Evolutionary conservation across 345 rosid species (phyloP).

Genomic region (Cardiospermum halicacabum): DNA sequence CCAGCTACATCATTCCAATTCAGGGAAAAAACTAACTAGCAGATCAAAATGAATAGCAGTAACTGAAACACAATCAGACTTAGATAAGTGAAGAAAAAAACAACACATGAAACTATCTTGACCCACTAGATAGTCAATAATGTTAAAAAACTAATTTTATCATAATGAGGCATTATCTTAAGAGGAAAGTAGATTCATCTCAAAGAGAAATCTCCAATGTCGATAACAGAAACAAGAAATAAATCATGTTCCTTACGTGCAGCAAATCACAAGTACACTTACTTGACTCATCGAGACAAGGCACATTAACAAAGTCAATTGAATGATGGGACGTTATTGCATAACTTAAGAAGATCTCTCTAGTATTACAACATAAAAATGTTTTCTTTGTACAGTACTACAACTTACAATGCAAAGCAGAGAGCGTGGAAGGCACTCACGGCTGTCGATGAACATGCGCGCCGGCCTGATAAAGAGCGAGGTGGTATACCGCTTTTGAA

Average conservation of each 20-base stretch:
- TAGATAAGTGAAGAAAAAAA: too few relatives aligned
- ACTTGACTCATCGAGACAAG: not conserved
- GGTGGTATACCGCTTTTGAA: conserved; percentile 38
- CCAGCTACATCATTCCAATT: not conserved
- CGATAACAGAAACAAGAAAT: not conserved
- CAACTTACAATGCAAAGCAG: not conserved
- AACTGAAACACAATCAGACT: too few relatives aligned
- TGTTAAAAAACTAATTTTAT: not conserved
- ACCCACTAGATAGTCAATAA: not conserved
- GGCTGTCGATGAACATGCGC: conserved; percentile 30
- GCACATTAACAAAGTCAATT: not conserved
- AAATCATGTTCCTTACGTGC: conserved; percentile 6
- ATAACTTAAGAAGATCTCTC: not conserved
- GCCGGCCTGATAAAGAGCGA: conserved; percentile 44
- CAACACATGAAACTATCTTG: too few relatives aligned
- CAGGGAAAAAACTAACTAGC: not conserved
- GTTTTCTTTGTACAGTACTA: not conserved
- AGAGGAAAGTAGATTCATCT: not conserved
- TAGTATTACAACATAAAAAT: not conserved
- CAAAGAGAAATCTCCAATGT: not conserved
- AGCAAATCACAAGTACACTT: conserved; percentile 4
- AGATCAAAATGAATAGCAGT: not conserved
- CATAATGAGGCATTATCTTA: not conserved
- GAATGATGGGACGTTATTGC: not conserved
- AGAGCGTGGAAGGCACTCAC: not conserved